Conservation (phyloP, 2,329 filamentous ascomycete genomes). For the Coleophoma cylindrospora region DNA sequence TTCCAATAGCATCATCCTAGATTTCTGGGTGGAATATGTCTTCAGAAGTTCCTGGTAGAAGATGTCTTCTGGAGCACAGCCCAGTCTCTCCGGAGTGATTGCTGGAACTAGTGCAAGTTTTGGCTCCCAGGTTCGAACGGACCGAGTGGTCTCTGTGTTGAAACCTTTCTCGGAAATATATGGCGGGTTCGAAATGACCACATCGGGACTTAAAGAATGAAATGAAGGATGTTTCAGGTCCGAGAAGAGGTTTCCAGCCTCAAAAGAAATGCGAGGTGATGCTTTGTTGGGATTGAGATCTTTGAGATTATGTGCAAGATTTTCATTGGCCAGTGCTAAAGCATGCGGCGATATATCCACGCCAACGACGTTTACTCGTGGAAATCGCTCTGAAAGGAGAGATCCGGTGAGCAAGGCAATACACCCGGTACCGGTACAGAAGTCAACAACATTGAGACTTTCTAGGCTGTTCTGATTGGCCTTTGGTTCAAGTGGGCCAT, state of each 20-base stretch:
- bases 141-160: slow-evolving; percentile 57
- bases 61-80: slow-evolving; percentile 35
- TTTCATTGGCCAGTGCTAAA: slow-evolving; percentile 59
- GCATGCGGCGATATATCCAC: slow-evolving; percentile 69
- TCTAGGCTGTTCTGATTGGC: slow-evolving; percentile 31
- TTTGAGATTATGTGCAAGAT: slow-evolving; percentile 49
- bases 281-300: slow-evolving; percentile 23
- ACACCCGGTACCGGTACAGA: slow-evolving; percentile 89
- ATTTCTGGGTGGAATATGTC: slow-evolving; percentile 41
- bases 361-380: slow-evolving; percentile 55
- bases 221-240: slow-evolving; percentile 19
- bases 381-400: slow-evolving; percentile 41
- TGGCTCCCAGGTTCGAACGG: slow-evolving; percentile 80
- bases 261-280: slow-evolving; percentile 34
- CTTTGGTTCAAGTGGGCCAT: background rate
- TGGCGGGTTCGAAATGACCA: slow-evolving; percentile 85
- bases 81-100: slow-evolving; percentile 24
- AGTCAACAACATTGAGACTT: slow-evolving; percentile 59
- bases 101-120: slow-evolving; percentile 66
- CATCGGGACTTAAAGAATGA: slow-evolving; percentile 16
- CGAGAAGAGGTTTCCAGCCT: slow-evolving; percentile 43
- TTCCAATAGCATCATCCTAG: slow-evolving; percentile 61
- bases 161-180: slow-evolving; percentile 71
- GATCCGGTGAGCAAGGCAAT: slow-evolving; percentile 74
- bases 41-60: slow-evolving; percentile 66